phyloP scores from a whole-genome alignment of 1,139 yeast genomes.

The Geotrichum aggregatum region DNA sequence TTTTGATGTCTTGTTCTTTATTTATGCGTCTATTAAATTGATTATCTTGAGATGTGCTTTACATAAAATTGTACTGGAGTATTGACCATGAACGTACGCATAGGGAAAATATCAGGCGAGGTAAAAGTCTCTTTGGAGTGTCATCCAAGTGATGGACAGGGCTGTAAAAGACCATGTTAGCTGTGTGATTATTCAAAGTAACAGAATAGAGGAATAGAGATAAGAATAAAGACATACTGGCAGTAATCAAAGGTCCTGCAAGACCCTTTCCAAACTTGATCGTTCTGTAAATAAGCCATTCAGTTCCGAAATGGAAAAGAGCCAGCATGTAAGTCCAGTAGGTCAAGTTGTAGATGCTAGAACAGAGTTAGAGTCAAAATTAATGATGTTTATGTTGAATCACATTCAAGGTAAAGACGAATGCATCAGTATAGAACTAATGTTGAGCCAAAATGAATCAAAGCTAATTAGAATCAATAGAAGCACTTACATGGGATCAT shows the following conservation, averaged over 20 bases:
- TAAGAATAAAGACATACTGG: slow-evolving; percentile 29
- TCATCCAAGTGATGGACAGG: slow-evolving; percentile 48
- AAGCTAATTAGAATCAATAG: too few relatives aligned
- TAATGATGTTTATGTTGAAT: background rate
- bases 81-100: too few relatives aligned
- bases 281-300: slow-evolving; percentile 75
- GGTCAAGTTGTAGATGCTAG: slow-evolving; percentile 63
- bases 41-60: background rate
- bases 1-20: background rate
- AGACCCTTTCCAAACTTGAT: slow-evolving; percentile 85
- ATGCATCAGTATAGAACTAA: too few relatives aligned
- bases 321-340: slow-evolving; percentile 84
- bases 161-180: slow-evolving; percentile 21
- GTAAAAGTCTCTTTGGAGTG: slow-evolving; percentile 42
- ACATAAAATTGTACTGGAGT: too few relatives aligned
- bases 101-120: slow-evolving; percentile 19
- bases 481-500: slow-evolving; percentile 52
- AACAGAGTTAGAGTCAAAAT: background rate
- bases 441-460: too few relatives aligned
- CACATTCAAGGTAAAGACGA: too few relatives aligned
- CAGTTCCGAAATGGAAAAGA: slow-evolving; percentile 73
- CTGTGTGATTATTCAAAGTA: background rate
- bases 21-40: background rate
- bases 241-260: slow-evolving; percentile 75
- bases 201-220: background rate